phyloP scores from a whole-genome alignment of 1,284 basidiomycete species.

The Cystobasidium slooffiae region DNA sequence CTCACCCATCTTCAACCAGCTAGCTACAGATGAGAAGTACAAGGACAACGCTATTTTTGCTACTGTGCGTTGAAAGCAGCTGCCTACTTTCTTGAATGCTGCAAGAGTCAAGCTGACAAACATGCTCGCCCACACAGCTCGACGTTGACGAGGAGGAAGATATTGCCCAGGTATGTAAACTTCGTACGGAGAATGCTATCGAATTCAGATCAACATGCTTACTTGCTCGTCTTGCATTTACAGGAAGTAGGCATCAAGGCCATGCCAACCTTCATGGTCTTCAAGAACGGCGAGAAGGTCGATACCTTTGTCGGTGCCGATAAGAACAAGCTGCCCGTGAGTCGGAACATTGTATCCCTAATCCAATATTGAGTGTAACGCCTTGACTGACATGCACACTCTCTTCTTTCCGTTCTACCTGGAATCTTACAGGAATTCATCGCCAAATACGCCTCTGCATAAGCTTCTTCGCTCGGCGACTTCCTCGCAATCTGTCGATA shows the following conservation, averaged over 20 bases:
- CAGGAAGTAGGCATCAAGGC: conserved; percentile 74
- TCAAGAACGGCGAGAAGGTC: conserved; percentile 64
- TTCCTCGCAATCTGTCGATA: background rate
- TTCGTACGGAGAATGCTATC: background rate
- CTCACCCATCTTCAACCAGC: conserved; percentile 44
- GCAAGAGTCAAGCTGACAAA: background rate
- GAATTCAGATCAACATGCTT: background rate
- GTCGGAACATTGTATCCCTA: background rate
- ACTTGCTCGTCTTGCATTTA: background rate
- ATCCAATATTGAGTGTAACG: background rate
- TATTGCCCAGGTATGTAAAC: conserved; percentile 14
- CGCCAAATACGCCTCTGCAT: conserved; percentile 41
- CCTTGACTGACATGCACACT: background rate
- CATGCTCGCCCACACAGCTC: conserved; percentile 9
- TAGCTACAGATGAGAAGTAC: conserved; percentile 36
- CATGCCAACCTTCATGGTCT: conserved; percentile 79
- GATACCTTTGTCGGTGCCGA: conserved; percentile 42
- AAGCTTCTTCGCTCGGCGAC: background rate
- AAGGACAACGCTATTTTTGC: conserved; percentile 37
- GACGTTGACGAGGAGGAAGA: conserved; percentile 43
- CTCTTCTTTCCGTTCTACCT: background rate
- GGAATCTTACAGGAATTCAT: conserved; percentile 24
- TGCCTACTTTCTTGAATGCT: background rate
- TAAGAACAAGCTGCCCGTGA: conserved; percentile 39
- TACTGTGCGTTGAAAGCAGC: conserved; percentile 11